Evolutionary conservation across 768 basidiomycete genomes (phyloP), one percentile per base, ranked within the genome.

Genomic region (Termitomyces sp.): DNA sequence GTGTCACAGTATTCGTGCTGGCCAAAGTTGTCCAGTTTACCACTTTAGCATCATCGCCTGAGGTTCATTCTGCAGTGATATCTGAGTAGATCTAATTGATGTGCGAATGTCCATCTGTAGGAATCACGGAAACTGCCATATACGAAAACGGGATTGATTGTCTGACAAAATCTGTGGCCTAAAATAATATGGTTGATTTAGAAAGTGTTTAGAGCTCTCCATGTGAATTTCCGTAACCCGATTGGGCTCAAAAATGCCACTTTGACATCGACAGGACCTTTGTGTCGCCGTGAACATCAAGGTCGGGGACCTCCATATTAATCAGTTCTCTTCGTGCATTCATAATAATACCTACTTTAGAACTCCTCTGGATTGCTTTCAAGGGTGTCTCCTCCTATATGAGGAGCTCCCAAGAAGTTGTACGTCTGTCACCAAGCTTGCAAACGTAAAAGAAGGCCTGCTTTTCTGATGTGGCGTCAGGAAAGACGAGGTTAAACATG

Each of bases 221-320:
- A 44, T 26, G 32, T 18, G 14, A 20, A 36, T 6, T 26, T 27
- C 34, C 61, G 43, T 65, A 85, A 85, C 74, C 87, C 86, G 10
- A 89, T 79, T 5, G 86, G 86, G 58, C 85, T 87, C 43, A 87
- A 69, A 65, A 88, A 88, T 1, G 73, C 82, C 16, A 82, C 78
- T 5, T 78, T 82, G 34, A 88, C 61, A 60, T 86, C 83, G 16
- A 89, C 73, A 3, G 82, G 80, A 4, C 87, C 82, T 85, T 64
- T 86, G 85, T 0, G 86, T 87, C 3, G 85, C 75, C 4, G 87
- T 88, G 63, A 87, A 88, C 87, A 87, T 34, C 24, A 34, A 16
- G 29, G 37, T 48, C 36, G 47, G 14, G 34, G 31, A 34, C 13
- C 9, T 31, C 56, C 6, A 27, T 39, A 8, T 49, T 20, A 48